phyloP scores from a whole-genome alignment of 805 yeast species.

The Candida sakaeoensis region DNA sequence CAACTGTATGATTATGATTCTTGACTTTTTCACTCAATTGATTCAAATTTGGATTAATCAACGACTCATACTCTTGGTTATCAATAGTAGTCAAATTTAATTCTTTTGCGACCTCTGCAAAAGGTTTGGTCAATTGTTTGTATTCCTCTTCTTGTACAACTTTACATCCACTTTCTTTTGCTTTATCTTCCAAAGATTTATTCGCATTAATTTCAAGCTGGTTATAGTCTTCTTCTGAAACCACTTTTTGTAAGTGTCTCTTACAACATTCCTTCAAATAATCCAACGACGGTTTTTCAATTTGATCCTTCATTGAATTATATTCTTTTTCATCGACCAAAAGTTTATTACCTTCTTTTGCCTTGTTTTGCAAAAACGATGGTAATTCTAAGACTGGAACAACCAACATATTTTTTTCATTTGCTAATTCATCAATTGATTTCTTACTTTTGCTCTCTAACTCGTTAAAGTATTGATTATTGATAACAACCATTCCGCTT shows the following conservation, averaged over 20 bases:
- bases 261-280: slow-evolving; percentile 18
- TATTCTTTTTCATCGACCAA: slow-evolving; percentile 13
- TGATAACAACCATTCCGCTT: slow-evolving; percentile 7
- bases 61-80: slow-evolving; percentile 6
- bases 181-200: slow-evolving; percentile 12
- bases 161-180: slow-evolving; percentile 11
- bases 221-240: slow-evolving; percentile 12
- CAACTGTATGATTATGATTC: slow-evolving; percentile 13
- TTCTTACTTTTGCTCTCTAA: slow-evolving; percentile 14
- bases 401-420: slow-evolving; percentile 15
- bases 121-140: slow-evolving; percentile 17
- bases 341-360: slow-evolving; percentile 19
- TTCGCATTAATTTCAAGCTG: slow-evolving; percentile 10
- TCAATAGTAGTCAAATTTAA: slow-evolving; percentile 10
- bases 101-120: slow-evolving; percentile 22
- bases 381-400: slow-evolving; percentile 9
- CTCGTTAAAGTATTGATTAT: slow-evolving; percentile 11
- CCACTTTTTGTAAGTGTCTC: slow-evolving; percentile 9
- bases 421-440: slow-evolving; percentile 24
- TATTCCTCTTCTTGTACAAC: slow-evolving; percentile 13
- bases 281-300: slow-evolving; percentile 25
- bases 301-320: slow-evolving; percentile 7
- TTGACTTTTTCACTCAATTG: slow-evolving; percentile 23
- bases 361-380: slow-evolving; percentile 10
- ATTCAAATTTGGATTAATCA: slow-evolving; percentile 24